Conservation (phyloP, 225 moss, liverwort and hornwort species). For the Bryoerythrophyllum caledonicum region DNA sequence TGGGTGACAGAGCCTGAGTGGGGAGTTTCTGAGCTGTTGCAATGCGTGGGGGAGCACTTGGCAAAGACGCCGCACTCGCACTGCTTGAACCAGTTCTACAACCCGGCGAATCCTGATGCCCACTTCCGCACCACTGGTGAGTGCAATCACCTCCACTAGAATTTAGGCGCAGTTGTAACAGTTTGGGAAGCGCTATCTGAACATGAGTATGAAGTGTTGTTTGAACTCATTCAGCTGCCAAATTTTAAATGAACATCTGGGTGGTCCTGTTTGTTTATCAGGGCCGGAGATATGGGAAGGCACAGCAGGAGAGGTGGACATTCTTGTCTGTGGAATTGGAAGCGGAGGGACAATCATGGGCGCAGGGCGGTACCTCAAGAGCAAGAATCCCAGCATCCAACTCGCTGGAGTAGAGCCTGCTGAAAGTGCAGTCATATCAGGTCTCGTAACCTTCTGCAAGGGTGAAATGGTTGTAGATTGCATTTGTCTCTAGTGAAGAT, state of each 20-base stretch:
- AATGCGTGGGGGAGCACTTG: slow-evolving; percentile 37
- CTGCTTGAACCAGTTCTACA: slow-evolving; percentile 63
- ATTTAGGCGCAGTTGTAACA: too few species aligned
- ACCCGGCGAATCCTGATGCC: slow-evolving; percentile 58
- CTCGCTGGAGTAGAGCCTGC: slow-evolving; percentile 61
- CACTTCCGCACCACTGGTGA: slow-evolving; percentile 71
- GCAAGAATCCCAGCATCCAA: slow-evolving; percentile 50
- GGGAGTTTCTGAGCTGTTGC: slow-evolving; percentile 18
- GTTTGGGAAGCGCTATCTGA: too few species aligned
- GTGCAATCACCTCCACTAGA: neutral
- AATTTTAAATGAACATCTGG: neutral
- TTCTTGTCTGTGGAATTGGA: slow-evolving; percentile 65
- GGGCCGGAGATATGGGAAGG: slow-evolving; percentile 91
- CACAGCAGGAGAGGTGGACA: slow-evolving; percentile 75
- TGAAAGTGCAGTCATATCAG: slow-evolving; percentile 82
- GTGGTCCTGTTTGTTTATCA: slow-evolving; percentile 2
- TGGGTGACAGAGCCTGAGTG: slow-evolving; percentile 20
- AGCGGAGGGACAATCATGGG: slow-evolving; percentile 80
- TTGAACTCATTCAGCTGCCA: too few species aligned
- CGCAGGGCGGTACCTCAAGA: slow-evolving; percentile 64
- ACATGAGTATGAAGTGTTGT: too few species aligned
- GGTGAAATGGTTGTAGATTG: too few species aligned
- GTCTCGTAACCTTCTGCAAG: slow-evolving; percentile 2
- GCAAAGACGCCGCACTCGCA: slow-evolving; percentile 56
- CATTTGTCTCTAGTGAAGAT: too few species aligned